Evolutionary conservation across 2,329 filamentous ascomycete species (phyloP), one percentile per base, ranked within the genome.

Genomic region (Xylariaceae sp.): DNA sequence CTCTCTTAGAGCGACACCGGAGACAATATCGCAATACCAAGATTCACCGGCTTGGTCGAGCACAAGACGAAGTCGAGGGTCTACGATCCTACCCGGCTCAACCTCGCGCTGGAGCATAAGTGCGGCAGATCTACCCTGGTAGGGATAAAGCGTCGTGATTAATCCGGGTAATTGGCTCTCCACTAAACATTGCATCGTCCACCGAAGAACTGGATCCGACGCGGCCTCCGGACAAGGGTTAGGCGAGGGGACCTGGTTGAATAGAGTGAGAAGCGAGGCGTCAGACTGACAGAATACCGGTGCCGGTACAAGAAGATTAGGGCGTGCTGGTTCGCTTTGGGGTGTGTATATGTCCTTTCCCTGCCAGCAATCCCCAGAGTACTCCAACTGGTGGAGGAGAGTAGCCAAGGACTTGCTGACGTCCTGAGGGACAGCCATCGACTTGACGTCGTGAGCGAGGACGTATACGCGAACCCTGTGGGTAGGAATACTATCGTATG

Each of bases 31-130:
- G 60, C 86, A 86, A 65, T 88, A 95, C 74, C 85, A 96, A 0
- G 64, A 61, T 0, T 71, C 67, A 0, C 84, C 86, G 3, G 77
- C 71, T 29, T 88, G 87, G 47, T 88, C 85, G 1, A 65, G 64
- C 1, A 83, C 74, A 4, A 71, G 61, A 47, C 84, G 78, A 2
- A 95, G 73, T 5, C 92, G 81, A 9, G 92, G 89, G 68, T 96
- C 92, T 8, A 91, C 71, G 5, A 83, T 74, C 26, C 80, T 74
- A 5, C 77, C 76, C 0, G 87, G 83, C 19, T 84, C 78, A 5
- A 79, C 71, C 70, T 97, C 92, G 49, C 86, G 84, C 66, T 94
- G 86, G 16, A 96, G 72, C 91, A 97, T 96, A 26, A 86, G 68
- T 3, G 88, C 89, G 0, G 87, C 86, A 1, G 91, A 92, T 42